Conservation (phyloP, 768 basidiomycete species). For the Suillus clintonianus region DNA sequence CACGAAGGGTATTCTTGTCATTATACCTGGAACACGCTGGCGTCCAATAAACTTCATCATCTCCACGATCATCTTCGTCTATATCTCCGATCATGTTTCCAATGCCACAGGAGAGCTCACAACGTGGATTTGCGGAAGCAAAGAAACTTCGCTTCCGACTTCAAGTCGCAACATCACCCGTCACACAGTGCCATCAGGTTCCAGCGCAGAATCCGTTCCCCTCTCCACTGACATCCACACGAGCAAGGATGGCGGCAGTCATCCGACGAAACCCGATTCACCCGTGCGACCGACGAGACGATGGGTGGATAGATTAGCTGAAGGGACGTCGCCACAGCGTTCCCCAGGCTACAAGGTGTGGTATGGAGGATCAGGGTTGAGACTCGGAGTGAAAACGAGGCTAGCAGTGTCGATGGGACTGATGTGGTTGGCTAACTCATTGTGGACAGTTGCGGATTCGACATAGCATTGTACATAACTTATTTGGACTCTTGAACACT, state of each 20-base stretch:
- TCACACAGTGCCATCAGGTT: background rate
- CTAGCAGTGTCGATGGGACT: conserved; percentile 41
- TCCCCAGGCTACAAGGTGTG: conserved; percentile 32
- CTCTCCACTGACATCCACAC: conserved; percentile 7
- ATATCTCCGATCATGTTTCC: conserved; percentile 74
- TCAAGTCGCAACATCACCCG: conserved; percentile 13
- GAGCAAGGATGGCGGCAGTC: conserved; percentile 25
- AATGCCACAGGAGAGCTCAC: conserved; percentile 77
- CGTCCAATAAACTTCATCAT: conserved; percentile 78
- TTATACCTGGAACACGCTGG: conserved; percentile 74
- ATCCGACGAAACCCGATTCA: conserved; percentile 40
- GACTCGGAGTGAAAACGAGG: conserved; percentile 45
- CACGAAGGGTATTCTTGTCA: conserved; percentile 77
- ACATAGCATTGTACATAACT: conserved; percentile 2
- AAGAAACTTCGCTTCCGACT: conserved; percentile 25
- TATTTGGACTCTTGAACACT: background rate
- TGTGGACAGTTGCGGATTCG: conserved; percentile 48
- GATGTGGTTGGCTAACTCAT: conserved; percentile 68
- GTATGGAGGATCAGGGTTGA: conserved; percentile 31
- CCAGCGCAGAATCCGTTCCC: conserved; percentile 12
- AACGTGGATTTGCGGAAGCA: conserved; percentile 48
- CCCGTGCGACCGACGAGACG: conserved; percentile 38
- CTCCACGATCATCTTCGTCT: conserved; percentile 78
- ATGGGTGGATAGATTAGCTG: conserved; percentile 55
- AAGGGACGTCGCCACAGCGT: conserved; percentile 24